Evolutionary conservation across 2,329 filamentous ascomycete genomes (phyloP).

Genomic region (Emergomyces orientalis): DNA sequence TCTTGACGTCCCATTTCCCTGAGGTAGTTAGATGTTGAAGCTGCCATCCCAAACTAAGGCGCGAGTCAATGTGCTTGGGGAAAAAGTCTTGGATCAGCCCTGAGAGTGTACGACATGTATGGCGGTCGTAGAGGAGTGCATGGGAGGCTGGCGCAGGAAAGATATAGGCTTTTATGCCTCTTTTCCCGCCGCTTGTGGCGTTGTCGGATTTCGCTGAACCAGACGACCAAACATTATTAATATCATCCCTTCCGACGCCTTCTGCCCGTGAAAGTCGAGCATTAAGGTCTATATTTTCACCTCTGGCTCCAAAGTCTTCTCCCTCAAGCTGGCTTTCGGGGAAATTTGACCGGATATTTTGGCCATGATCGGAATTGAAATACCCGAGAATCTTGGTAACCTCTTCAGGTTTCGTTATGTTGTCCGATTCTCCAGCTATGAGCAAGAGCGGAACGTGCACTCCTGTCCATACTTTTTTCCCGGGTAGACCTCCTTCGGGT

Average conservation of each 20-base stretch:
- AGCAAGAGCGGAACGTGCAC: slow-evolving; percentile 67
- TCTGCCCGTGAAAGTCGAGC: background rate
- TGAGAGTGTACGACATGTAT: slow-evolving; percentile 64
- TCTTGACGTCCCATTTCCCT: slow-evolving; percentile 98
- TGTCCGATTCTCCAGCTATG: slow-evolving; percentile 67
- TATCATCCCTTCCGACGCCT: slow-evolving; percentile 7
- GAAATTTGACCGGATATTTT: background rate
- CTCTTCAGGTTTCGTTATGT: slow-evolving; percentile 62
- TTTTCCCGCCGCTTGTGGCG: slow-evolving; percentile 43
- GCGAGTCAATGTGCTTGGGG: slow-evolving; percentile 60
- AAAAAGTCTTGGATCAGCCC: slow-evolving; percentile 80
- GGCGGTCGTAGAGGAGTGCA: slow-evolving; percentile 70
- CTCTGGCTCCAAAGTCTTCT: background rate
- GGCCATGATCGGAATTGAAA: slow-evolving; percentile 22
- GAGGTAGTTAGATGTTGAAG: slow-evolving; percentile 77
- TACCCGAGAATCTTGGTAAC: slow-evolving; percentile 55
- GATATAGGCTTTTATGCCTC: slow-evolving; percentile 45
- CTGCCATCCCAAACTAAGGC: slow-evolving; percentile 81
- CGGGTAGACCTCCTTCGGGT: slow-evolving; percentile 56
- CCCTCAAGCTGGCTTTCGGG: background rate
- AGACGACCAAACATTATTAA: background rate
- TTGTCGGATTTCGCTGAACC: slow-evolving; percentile 26
- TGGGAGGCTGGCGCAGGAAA: slow-evolving; percentile 73
- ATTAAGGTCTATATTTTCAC: background rate
- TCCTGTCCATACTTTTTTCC: slow-evolving; percentile 60